Conservation (phyloP, 306 rosid genomes). For the Cyamopsis tetragonoloba region DNA sequence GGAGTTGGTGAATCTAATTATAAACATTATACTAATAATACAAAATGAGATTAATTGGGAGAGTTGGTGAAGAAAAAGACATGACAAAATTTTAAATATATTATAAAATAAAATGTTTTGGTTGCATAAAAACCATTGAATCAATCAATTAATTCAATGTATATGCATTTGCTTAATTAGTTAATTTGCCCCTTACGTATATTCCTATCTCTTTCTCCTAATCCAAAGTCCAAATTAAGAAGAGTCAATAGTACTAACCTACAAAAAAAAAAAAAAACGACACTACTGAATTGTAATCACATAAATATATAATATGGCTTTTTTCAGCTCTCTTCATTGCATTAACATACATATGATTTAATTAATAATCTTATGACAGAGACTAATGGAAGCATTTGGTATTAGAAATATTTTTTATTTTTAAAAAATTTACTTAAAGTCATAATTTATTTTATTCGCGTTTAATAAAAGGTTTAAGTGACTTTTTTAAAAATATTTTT, state of each 20-base stretch:
- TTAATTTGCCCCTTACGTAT: neutral
- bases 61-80: conserved; percentile 20
- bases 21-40: conserved; percentile 17
- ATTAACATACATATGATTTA: too few species aligned
- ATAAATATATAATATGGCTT: conserved; percentile 8
- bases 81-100: conserved; percentile 6
- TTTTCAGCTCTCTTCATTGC: conserved; percentile 10
- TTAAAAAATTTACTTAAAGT: too few species aligned
- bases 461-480: too few species aligned
- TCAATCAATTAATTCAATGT: neutral
- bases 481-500: too few species aligned
- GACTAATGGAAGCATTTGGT: too few species aligned
- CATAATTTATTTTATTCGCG: too few species aligned
- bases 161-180: neutral
- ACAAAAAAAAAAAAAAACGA: neutral
- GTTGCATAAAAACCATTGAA: conserved; percentile 19
- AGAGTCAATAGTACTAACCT: neutral
- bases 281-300: neutral
- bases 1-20: conserved; percentile 11
- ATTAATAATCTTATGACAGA: too few species aligned
- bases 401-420: too few species aligned
- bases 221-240: neutral
- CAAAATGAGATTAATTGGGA: neutral
- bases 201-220: conserved; percentile 24
- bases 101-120: too few species aligned